phyloP scores from a whole-genome alignment of 2,329 filamentous ascomycete species.

The Amphichorda felina region DNA sequence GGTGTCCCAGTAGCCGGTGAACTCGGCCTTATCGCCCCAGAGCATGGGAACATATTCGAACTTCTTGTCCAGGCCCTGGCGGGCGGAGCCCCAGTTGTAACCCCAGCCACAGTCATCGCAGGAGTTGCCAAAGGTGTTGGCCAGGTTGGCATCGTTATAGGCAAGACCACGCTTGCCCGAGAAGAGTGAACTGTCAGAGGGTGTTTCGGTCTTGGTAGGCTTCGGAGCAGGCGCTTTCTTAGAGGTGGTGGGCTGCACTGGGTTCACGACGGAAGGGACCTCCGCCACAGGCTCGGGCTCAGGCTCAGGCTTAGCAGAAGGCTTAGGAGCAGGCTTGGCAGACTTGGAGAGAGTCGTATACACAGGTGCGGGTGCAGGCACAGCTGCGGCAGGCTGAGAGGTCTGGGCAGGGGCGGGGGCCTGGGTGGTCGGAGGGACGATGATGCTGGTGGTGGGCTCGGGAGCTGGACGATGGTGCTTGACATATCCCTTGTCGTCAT shows the following conservation, averaged over 20 bases:
- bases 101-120: constrained; percentile 41
- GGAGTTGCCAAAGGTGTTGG: constrained; percentile 31
- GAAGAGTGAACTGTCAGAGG: constrained; percentile 7
- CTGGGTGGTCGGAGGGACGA: neutral
- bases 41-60: constrained; percentile 54
- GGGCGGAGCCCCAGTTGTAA: constrained; percentile 54
- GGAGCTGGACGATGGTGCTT: too few species aligned
- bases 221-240: too few species aligned
- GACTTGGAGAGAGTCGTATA: too few species aligned
- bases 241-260: too few species aligned
- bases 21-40: constrained; percentile 36
- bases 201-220: constrained; percentile 3
- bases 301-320: too few species aligned
- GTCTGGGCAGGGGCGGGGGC: neutral
- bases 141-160: constrained; percentile 49
- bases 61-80: constrained; percentile 26
- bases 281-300: too few species aligned
- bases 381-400: constrained; percentile 1
- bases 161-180: constrained; percentile 52
- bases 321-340: too few species aligned
- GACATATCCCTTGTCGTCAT: too few species aligned
- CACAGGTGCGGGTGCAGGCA: too few species aligned
- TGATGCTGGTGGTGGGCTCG: neutral
- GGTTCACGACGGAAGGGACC: too few species aligned
- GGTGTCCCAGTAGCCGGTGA: constrained; percentile 35